Evolutionary conservation across 2,329 filamentous ascomycete species (phyloP).

Genomic region (Pyrenophora graminea): DNA sequence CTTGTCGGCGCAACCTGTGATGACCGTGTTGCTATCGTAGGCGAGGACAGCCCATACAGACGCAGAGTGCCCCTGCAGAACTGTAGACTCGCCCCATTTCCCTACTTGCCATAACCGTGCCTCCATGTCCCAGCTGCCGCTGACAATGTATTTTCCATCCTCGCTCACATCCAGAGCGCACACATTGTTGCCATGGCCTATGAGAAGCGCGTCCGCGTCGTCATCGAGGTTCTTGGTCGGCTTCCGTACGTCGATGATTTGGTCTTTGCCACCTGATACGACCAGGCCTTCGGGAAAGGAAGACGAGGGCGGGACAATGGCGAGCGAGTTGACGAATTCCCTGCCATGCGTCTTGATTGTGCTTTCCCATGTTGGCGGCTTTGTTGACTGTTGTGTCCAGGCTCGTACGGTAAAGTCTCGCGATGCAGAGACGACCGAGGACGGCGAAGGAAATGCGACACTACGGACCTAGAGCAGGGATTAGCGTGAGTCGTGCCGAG

Average conservation of each 20-base stretch:
- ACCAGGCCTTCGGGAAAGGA: conserved; percentile 78
- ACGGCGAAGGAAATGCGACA: conserved; percentile 74
- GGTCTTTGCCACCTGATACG: conserved; percentile 86
- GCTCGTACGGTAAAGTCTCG: conserved; percentile 87
- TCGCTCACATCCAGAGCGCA: conserved; percentile 82
- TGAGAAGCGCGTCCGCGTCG: conserved; percentile 80
- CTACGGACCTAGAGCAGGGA: conserved; percentile 71
- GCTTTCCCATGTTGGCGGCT: conserved; percentile 73
- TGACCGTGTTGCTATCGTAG: conserved; percentile 75
- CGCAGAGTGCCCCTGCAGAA: conserved; percentile 75
- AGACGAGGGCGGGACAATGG: conserved; percentile 72
- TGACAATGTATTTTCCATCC: conserved; percentile 75
- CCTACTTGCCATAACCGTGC: conserved; percentile 84
- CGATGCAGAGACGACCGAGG: conserved; percentile 80
- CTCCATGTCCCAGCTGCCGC: conserved; percentile 90
- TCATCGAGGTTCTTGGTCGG: conserved; percentile 69
- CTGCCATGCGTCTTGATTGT: conserved; percentile 79
- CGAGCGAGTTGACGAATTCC: conserved; percentile 84
- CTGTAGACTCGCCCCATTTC: conserved; percentile 77
- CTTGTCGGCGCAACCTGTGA: conserved; percentile 84
- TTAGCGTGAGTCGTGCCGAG: not conserved
- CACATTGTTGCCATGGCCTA: conserved; percentile 86
- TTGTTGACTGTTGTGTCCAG: conserved; percentile 72
- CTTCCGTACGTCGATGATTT: conserved; percentile 86
- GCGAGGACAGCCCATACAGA: conserved; percentile 92